Base-by-base conservation (phyloP, 306 rosid species). In the Vachellia pachyceras region DNA sequence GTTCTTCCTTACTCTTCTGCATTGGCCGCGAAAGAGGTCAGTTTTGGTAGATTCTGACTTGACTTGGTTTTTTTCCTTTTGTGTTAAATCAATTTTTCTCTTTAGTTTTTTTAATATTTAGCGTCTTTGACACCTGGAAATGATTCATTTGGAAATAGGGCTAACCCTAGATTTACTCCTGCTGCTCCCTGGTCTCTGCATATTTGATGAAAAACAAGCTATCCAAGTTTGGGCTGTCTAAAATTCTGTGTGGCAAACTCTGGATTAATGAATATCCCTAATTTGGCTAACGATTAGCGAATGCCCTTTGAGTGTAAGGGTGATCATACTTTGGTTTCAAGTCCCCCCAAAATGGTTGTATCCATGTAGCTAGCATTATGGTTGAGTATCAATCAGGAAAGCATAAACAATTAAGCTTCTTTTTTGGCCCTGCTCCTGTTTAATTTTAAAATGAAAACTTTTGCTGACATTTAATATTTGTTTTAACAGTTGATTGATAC, bases 1-100 rank as follows among this genome's bases (percentile, higher is more conserved):
- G 98, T 93, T 9, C 97, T 96, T 7, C 98, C 99, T 8, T 96
- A 96, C 76, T 75, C 92, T 40, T 96, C 99, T 6, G 97, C 88
- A 82, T 88, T 93, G 75, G 69, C 98, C 41, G 82, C 87, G 23
- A 96, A 96, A 84, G 94, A 96, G 99, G 99, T 95, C 20, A 54
- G 81, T 72, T 72, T 69, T 69, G 10, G 2, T 42, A 6, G 7
- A 8, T 47, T 17, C 23, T 42, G 37, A 63, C 42, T 65, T 50
- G 22, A 37, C 37, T 7, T 63, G 17, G 22, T 17, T 73, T 49
- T 10, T 18, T 37, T 37, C 20, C 29, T 33, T 20, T 11, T 5
- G 10, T 47, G 22, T 5, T 7, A 1, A 29, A 7, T 74, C 1
- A 3, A 10, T 0, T 36, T 54, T 18, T 9, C 3, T 33, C 10